Evolutionary conservation across 306 rosid species (phyloP).

Genomic region (Dicorynia guianensis): DNA sequence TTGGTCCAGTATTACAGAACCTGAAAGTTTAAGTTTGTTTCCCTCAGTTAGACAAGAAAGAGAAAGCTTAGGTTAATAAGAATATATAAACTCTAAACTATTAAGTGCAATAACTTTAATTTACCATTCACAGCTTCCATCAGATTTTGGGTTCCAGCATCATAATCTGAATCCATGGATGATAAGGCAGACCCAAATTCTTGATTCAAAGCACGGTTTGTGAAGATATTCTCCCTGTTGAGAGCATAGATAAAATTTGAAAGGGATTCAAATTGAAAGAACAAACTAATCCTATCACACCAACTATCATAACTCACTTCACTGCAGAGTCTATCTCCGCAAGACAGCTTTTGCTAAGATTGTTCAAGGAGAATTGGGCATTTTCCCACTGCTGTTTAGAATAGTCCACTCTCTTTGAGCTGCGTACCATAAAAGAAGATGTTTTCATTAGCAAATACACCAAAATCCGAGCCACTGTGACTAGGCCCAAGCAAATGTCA

Average conservation of each 20-base stretch:
- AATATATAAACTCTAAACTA: neutral
- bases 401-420: conserved; percentile 65
- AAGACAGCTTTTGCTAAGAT: conserved; percentile 51
- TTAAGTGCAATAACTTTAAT: conserved; percentile 12
- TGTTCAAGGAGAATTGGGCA: conserved; percentile 52
- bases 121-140: conserved; percentile 74
- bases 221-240: conserved; percentile 61
- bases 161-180: conserved; percentile 55
- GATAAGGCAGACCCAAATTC: conserved; percentile 59
- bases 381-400: conserved; percentile 76
- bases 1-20: conserved; percentile 62
- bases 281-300: neutral
- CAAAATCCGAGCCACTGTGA: neutral
- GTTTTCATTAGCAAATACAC: neutral
- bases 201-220: conserved; percentile 56
- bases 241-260: conserved; percentile 15
- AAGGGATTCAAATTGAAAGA: conserved; percentile 5
- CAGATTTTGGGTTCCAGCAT: conserved; percentile 53
- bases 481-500: neutral
- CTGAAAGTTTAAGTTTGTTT: conserved; percentile 46
- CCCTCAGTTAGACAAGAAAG: conserved; percentile 24
- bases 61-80: neutral
- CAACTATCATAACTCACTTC: conserved; percentile 59
- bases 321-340: conserved; percentile 64
- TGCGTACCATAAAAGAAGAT: conserved; percentile 49